Evolutionary conservation across 2,329 filamentous ascomycete genomes (phyloP).

Genomic region (Fusarium virguliforme): DNA sequence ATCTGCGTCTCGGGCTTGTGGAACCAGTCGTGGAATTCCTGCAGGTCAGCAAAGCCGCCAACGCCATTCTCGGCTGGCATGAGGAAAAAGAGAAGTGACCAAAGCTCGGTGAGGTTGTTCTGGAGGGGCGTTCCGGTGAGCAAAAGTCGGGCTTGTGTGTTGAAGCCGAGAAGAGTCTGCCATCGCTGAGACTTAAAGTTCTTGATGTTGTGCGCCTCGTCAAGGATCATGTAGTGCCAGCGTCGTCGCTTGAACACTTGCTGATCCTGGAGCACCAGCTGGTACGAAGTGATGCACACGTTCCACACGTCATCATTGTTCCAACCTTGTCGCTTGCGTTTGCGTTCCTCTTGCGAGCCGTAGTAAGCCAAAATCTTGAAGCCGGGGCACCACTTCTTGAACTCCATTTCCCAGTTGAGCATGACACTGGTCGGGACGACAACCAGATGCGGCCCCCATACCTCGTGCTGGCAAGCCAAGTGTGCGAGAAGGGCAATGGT

Average conservation of each 20-base stretch:
- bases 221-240: conserved; percentile 99
- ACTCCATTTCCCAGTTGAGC: conserved; percentile 99
- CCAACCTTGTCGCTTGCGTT: conserved; percentile 93
- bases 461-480: conserved; percentile 88
- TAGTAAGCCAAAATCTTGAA: conserved; percentile 99
- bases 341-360: conserved; percentile 92
- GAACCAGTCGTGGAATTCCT: conserved; percentile 97
- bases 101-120: conserved; percentile 96
- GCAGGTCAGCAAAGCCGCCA: conserved; percentile 93
- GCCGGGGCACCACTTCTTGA: conserved; percentile 98
- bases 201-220: conserved; percentile 99
- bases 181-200: conserved; percentile 98
- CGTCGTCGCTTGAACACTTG: conserved; percentile 91
- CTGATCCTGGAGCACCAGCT: conserved; percentile 94
- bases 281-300: conserved; percentile 97
- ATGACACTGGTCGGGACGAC: conserved; percentile 98
- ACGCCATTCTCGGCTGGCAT: conserved; percentile 92
- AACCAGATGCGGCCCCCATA: conserved; percentile 97
- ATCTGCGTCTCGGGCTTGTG: conserved; percentile 96
- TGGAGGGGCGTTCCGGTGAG: conserved; percentile 96
- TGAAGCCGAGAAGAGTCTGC: conserved; percentile 95
- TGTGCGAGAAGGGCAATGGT: conserved; percentile 96
- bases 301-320: conserved; percentile 95
- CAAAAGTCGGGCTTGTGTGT: conserved; percentile 88
- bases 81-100: conserved; percentile 96